Base-by-base conservation (phyloP, 2,329 filamentous ascomycete genomes). In the Leptographium flavum region DNA sequence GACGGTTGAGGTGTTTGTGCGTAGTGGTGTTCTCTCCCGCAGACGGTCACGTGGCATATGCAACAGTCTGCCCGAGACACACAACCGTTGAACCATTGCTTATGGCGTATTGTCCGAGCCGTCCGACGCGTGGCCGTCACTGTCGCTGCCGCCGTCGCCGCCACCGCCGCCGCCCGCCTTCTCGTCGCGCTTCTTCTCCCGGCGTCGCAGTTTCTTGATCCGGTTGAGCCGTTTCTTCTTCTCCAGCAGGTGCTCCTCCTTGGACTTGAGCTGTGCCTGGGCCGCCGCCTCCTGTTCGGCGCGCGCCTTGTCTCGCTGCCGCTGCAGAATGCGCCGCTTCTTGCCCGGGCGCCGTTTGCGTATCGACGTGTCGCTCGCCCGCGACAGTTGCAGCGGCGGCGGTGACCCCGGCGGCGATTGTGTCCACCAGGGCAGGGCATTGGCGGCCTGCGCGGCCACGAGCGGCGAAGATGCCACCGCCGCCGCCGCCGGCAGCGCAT, bases 211-310 rank as follows among this genome's bases (percentile, higher is more conserved):
- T 62, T 80, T 79, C 63, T 74, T 78, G 53, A 70, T 58, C 47
- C 73, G 60, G 52, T 81, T 81, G 50, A 76, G 56, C 51, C 74
- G 65, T 61, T 76, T 76, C 63, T 76, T 77, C 65, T 79, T 79
- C 45, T 78, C 73, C 53, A 64, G 68, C 27, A 77, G 51, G 41
- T 71, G 68, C 51, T 75, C 69, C 54, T 76, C 74, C 58, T 75
- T 79, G 17, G 64, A 63, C 49, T 63, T 50, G n/a, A 10, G 14
- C 45, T 64, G 60, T 51, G 62, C 65, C 50, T 58, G 63, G 23
- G 56, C 60, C 5, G 56, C 59, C 47, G 65, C 62, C 27, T 64
- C 63, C 47, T 57, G 63, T 50, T 67, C 63, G 52, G 61, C 63
- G 43, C 58, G 60, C 7, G 57, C 62, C 54, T 66, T 67, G 27